Base-by-base conservation (phyloP, 257 asterid species). In the Solanum dulcamara region DNA sequence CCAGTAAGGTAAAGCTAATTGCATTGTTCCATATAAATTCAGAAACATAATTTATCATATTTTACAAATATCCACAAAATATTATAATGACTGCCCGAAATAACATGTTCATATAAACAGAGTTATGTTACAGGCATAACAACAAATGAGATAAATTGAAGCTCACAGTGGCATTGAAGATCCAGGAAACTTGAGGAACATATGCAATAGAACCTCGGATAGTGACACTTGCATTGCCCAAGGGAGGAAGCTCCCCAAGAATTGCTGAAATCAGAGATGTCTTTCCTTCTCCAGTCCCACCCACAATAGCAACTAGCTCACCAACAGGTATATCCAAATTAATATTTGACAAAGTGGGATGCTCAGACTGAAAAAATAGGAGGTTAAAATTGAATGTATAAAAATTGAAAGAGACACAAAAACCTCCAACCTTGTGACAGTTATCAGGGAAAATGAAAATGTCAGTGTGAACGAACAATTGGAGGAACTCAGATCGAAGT, bases 261-360 rank as follows among this genome's bases (percentile, higher is more conserved):
- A 95, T 92, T 85, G 97, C 99, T 40, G 99, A 94, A 51, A 94
- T 85, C 67, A 95, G 89, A 17, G 99, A 95, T 33, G 99, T 94
- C 89, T 95, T 95, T 86, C 99, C 99, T 91, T 95, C 99, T 89
- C 98, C 99, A 42, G 99, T 95, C 80, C 99, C 93, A 84, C 99
- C 99, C 85, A 95, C 97, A 75, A 95, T 87, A 68, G 99, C 99
- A 72, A 92, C 89, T 59, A 95, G 91, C 90, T 95, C 93, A 84
- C 99, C 99, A 84, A 92, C 92, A 30, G 94, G 93, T 91, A 95
- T 89, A 59, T 94, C 94, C 91, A 95, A 85, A 90, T 92, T 92
- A 70, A 95, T 90, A 86, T 93, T 90, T 84, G 96, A 92, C 84
- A 94, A 88, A 1, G 99, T 92, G 68, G 97, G 97, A 85, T 86